Base-by-base conservation (phyloP, 2,329 filamentous ascomycete genomes). In the Leptosphaerulina australis region DNA sequence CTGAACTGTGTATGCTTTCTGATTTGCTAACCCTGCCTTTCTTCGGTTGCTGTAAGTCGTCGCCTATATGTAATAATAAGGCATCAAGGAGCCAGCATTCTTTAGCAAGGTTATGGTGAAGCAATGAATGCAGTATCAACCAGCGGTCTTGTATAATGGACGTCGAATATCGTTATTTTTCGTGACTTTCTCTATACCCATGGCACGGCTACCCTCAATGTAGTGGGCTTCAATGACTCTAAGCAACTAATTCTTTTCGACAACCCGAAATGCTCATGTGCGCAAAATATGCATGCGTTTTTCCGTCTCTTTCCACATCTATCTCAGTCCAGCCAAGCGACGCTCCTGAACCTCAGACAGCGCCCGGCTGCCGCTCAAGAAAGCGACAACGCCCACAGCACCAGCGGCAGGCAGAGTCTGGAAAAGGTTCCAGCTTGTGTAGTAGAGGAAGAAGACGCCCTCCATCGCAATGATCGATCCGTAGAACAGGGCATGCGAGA, bases 361-460 rank as follows among this genome's bases (percentile, higher is more conserved):
- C 4, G 94, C 94, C 73, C 91, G 87, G 69, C 88, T 91, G 48
- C 94, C 94, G 70, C 90, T 96, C 56, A 97, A 74, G 69, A 96
- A 90, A 9, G 90, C 84, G 45, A 91, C 83, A 20, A 82, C 75
- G 12, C 86, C 85, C 22, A 94, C 83, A 33, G 86, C 76, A 25
- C 80, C 80, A 44, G 88, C 85, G 20, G 85, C 86, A 4, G 91
- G 92, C 39, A 99, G 79, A 11, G 85, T 85, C 78, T 96, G 88
- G 81, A 97, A 96, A 35, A 99, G 80, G 68, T 87, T 96, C 92
- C 93, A 97, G 68, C 78, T 84, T 44, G 83, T 88, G 76, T 97
- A 97, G 81, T 99, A 99, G 60, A 96, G 77, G 79, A 94, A 93
- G 77, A 99, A 97, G 48, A 96, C 86, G 12, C 83, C 88, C 74